Conservation (phyloP, 2,329 filamentous ascomycete genomes). For the Aspergillus ruber region DNA sequence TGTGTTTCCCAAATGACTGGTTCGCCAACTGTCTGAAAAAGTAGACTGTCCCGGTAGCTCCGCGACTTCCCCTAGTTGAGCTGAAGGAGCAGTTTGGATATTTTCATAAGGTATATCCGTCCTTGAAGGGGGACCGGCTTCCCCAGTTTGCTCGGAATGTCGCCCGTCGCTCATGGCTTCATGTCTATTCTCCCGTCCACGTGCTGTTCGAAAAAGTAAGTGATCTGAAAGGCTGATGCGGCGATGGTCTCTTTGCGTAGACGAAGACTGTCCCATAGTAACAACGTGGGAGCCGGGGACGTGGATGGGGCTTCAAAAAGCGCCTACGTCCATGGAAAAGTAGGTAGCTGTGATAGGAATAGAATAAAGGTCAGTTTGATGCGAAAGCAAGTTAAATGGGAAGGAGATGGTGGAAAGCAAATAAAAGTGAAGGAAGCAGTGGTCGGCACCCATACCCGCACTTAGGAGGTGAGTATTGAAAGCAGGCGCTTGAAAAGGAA, state of each 20-base stretch:
- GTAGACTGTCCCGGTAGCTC: slow-evolving; percentile 16
- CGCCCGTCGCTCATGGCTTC: slow-evolving; percentile 29
- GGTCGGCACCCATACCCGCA: neutral
- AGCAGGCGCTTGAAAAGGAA: neutral
- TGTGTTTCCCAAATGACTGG: slow-evolving; percentile 24
- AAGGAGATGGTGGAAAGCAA: neutral
- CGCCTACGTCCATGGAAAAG: slow-evolving; percentile 25
- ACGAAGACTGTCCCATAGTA: slow-evolving; percentile 42
- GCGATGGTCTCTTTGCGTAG: slow-evolving; percentile 32
- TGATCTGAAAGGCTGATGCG: slow-evolving; percentile 20
- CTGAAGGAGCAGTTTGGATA: slow-evolving; percentile 9
- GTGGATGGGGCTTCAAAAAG: slow-evolving; percentile 18
- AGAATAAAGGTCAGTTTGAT: neutral
- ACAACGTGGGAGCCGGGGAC: slow-evolving; percentile 11
- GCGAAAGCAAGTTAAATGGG: neutral
- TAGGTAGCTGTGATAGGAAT: slow-evolving; percentile 15
- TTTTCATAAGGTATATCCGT: slow-evolving; percentile 10
- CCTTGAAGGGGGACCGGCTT: slow-evolving; percentile 11
- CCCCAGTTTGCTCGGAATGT: slow-evolving; percentile 21
- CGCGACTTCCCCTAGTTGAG: slow-evolving; percentile 5
- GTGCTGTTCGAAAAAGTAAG: slow-evolving; percentile 14
- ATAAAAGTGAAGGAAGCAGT: neutral
- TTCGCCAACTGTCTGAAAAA: slow-evolving; percentile 5
- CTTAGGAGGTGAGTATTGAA: neutral
- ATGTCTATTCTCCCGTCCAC: slow-evolving; percentile 23